Evolutionary conservation across 2,329 filamentous ascomycete species (phyloP).

Genomic region (Microcyclospora tardicrescens): DNA sequence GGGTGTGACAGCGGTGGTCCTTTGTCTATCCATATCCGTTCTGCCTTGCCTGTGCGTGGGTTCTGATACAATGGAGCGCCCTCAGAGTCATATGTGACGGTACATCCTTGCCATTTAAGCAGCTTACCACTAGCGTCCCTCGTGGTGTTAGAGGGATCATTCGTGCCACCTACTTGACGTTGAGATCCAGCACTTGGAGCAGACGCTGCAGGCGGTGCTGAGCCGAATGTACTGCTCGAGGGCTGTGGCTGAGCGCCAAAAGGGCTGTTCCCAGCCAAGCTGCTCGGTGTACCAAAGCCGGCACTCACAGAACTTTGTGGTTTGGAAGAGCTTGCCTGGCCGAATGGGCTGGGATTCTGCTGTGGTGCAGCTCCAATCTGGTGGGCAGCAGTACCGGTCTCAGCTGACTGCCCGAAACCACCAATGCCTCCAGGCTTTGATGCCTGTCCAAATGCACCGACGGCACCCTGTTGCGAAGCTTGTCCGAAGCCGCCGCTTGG

Average conservation of each 20-base stretch:
- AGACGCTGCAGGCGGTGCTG: slow-evolving; percentile 31
- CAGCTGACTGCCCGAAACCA: slow-evolving; percentile 6
- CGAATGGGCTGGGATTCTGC: slow-evolving; percentile 3
- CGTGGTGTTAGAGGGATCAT: slow-evolving; percentile 1
- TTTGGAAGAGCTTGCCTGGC: neutral
- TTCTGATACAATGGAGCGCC: slow-evolving; percentile 4
- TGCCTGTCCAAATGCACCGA: slow-evolving; percentile 26
- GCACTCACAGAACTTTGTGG: no score
- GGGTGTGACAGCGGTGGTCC: slow-evolving; percentile 46
- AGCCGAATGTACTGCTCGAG: slow-evolving; percentile 13
- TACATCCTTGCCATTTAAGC: slow-evolving; percentile 49
- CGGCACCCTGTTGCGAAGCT: slow-evolving; percentile 9
- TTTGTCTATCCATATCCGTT: slow-evolving; percentile 60
- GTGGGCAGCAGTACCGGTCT: slow-evolving; percentile 7
- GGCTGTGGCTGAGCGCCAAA: slow-evolving; percentile 17
- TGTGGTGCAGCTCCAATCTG: slow-evolving; percentile 7
- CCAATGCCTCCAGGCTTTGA: slow-evolving; percentile 4
- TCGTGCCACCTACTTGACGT: slow-evolving; percentile 10
- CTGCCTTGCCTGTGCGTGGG: slow-evolving; percentile 33
- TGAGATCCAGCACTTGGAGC: slow-evolving; percentile 13
- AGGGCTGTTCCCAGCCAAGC: slow-evolving; percentile 1
- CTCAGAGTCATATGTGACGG: slow-evolving; percentile 44
- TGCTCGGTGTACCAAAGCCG: neutral
- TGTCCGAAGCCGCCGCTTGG: slow-evolving; percentile 13
- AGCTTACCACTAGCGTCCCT: slow-evolving; percentile 30